Conservation (phyloP, 768 basidiomycete genomes). For the Boletus fagicola region DNA sequence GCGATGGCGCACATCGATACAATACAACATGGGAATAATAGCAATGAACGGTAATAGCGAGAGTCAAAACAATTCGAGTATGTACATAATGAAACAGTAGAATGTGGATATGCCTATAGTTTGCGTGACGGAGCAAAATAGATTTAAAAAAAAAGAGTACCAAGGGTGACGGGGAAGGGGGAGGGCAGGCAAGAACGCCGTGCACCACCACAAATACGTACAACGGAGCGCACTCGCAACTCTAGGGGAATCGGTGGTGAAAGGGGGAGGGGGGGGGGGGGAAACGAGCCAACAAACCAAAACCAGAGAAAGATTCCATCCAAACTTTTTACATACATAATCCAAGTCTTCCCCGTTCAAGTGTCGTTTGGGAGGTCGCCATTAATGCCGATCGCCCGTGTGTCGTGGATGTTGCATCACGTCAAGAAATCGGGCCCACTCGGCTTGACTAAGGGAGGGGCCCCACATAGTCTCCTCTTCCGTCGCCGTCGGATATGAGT, state of each 20-base stretch:
- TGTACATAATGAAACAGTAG: conserved; percentile 15
- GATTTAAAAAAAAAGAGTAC: conserved; percentile 10
- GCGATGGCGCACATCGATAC: conserved; percentile 8
- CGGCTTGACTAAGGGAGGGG: conserved; percentile 70
- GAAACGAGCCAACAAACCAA: conserved; percentile 16
- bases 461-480: conserved; percentile 75
- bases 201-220: conserved; percentile 29
- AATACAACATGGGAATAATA: conserved; percentile 26
- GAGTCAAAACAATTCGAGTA: conserved; percentile 6
- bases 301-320: conserved; percentile 25
- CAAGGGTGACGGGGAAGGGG: background rate
- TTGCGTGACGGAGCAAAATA: conserved; percentile 17
- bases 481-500: conserved; percentile 43
- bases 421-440: conserved; percentile 68
- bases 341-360: conserved; percentile 14
- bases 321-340: conserved; percentile 32
- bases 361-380: conserved; percentile 7
- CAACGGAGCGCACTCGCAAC: conserved; percentile 17
- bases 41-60: conserved; percentile 9
- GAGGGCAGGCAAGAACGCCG: conserved; percentile 6
- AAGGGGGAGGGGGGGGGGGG: background rate
- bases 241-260: conserved; percentile 8
- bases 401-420: conserved; percentile 52
- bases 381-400: conserved; percentile 29
- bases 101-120: conserved; percentile 20